These are phyloP conservation scores for Allium sativum DNA, from an alignment of 106 monocot genomes.

Conservation along the genomic window DNA sequence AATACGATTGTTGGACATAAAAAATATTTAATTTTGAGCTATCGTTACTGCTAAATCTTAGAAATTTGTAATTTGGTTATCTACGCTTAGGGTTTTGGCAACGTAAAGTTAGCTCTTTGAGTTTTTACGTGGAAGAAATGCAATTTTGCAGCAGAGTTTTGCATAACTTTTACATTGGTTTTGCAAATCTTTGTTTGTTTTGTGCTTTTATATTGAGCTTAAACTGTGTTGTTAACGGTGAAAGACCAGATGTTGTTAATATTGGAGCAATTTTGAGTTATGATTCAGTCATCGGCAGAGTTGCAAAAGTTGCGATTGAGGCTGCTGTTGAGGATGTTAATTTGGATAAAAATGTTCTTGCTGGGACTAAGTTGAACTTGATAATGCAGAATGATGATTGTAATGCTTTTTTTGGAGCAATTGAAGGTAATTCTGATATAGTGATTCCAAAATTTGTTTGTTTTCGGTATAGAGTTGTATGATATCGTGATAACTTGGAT, in stretches of 20 bases:
- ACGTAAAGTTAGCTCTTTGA: too few relatives aligned
- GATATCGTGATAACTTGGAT: too few relatives aligned
- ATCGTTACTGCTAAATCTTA: too few relatives aligned
- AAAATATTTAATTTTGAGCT: too few relatives aligned
- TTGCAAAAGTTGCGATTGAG: constrained; percentile 59
- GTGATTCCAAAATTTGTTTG: too few relatives aligned
- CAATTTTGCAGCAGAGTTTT: too few relatives aligned
- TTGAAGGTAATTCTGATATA: constrained; percentile 33
- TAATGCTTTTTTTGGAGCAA: constrained; percentile 43
- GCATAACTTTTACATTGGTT: neutral
- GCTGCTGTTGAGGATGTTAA: constrained; percentile 70
- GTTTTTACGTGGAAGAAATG: too few relatives aligned
- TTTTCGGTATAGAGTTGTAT: too few relatives aligned
- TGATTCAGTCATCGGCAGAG: constrained; percentile 60
- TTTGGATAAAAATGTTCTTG: constrained; percentile 36
- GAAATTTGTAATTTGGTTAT: too few relatives aligned
- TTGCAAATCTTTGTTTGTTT: neutral
- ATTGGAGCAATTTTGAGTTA: constrained; percentile 64
- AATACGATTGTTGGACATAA: too few relatives aligned
- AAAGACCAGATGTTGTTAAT: constrained; percentile 43
- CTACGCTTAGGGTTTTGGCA: too few relatives aligned
- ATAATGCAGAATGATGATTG: constrained; percentile 46
- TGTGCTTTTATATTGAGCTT: constrained; percentile 7
- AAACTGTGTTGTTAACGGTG: neutral
- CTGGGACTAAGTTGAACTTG: constrained; percentile 44